Evolutionary conservation across 306 rosid species (phyloP).

Genomic region (Lathyrus tuberosus): DNA sequence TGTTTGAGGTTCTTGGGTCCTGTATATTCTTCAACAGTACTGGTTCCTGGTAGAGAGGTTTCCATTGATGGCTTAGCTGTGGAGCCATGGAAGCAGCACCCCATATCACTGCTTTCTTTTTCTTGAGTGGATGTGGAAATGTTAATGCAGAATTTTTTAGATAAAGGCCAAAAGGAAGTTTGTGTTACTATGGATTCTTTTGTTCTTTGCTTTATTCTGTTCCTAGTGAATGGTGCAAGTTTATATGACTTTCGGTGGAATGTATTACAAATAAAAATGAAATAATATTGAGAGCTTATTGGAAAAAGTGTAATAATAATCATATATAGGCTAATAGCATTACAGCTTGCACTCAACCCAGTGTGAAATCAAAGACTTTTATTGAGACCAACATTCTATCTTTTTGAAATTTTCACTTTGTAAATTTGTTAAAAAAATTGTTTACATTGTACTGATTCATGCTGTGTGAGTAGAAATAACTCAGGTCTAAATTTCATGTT

Average conservation of each 20-base stretch:
- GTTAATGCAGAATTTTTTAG: neutral
- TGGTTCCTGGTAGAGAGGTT: slow-evolving; percentile 13
- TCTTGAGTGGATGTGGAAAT: slow-evolving; percentile 34
- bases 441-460: neutral
- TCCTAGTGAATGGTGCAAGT: slow-evolving; percentile 33
- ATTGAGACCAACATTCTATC: too few relatives aligned
- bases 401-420: neutral
- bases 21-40: slow-evolving; percentile 27
- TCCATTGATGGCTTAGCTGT: slow-evolving; percentile 42
- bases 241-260: slow-evolving; percentile 66
- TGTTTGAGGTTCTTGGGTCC: slow-evolving; percentile 46
- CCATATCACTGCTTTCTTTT: slow-evolving; percentile 44
- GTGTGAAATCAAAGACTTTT: slow-evolving; percentile 43
- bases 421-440: neutral
- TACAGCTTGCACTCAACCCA: slow-evolving; percentile 25
- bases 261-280: slow-evolving; percentile 29
- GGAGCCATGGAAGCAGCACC: slow-evolving; percentile 61
- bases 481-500: neutral
- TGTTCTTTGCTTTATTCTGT: slow-evolving; percentile 59
- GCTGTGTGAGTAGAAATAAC: neutral
- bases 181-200: slow-evolving; percentile 39
- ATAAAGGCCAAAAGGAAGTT: slow-evolving; percentile 23
- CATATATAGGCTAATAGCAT: slow-evolving; percentile 14
- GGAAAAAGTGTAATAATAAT: slow-evolving; percentile 36
- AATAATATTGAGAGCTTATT: slow-evolving; percentile 10